Base-by-base conservation (phyloP, 441 rosid genomes). In the Dalechampia spathulata region DNA sequence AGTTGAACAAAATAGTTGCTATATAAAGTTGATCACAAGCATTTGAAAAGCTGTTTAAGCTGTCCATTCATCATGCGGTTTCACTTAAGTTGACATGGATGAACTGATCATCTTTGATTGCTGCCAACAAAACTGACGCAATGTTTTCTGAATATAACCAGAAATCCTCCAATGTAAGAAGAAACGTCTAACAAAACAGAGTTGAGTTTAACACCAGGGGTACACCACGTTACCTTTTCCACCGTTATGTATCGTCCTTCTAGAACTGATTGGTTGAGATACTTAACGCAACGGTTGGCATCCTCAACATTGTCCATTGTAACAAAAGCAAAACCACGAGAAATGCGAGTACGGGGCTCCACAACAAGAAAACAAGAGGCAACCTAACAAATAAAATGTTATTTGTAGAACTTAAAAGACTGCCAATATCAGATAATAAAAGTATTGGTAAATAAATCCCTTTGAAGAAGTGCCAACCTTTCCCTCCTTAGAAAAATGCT, bases 211-310 rank as follows among this genome's bases (percentile, higher is more conserved):
- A 57, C 69, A 71, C 60, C 66, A 66, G 21, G 34, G 41, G 45
- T 16, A 21, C 41, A 46, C 50, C 49, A 47, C 61, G 63, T 79
- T 88, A 92, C 99, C 99, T 83, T 92, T 82, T 92, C 99, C 20
- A 92, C 97, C 50, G 99, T 92, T 44, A 92, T 89, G 62, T 86
- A 89, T 52, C 96, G 83, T 42, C 99, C 99, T 69, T 89, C 99
- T 21, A 92, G 78, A 44, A 92, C 84, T 12, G 97, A 92, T 61
- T 92, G 99, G 75, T 92, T 89, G 74, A 92, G 96, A 75, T 92
- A 78, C 72, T 86, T 92, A 10, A 92, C 77, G 62, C 96, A 89
- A 1, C 96, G 94, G 46, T 80, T 77, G 53, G 99, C 99, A 73
- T 77, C 99, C 21, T 92, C 92, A 56, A 72, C 57, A 43, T 0